Evolutionary conservation across 2,329 filamentous ascomycete species (phyloP).

Genomic region (Colletotrichum sp.): DNA sequence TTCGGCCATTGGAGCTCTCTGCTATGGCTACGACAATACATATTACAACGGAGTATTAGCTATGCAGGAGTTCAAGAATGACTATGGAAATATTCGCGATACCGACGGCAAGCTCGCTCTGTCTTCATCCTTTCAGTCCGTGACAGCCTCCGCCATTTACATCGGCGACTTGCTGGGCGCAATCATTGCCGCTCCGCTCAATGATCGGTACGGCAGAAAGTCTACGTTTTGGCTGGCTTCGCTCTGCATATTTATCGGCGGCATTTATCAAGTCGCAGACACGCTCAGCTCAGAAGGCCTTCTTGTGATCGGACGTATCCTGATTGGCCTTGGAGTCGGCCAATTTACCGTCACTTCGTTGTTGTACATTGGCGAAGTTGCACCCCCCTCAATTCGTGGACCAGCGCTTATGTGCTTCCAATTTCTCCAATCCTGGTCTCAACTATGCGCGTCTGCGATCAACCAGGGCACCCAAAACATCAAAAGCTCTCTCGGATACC

Average conservation of each 20-base stretch:
- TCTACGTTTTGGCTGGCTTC: neutral
- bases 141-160: constrained; percentile 12
- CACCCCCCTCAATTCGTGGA: constrained; percentile 23
- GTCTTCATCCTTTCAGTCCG: neutral
- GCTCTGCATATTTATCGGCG: neutral
- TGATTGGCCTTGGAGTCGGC: neutral
- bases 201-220: neutral
- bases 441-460: constrained; percentile 25
- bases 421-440: constrained; percentile 27
- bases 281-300: neutral
- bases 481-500: neutral
- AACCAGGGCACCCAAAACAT: constrained; percentile 22
- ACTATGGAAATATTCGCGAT: constrained; percentile 28
- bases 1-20: neutral
- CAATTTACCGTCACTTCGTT: neutral
- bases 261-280: neutral
- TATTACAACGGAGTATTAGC: constrained; percentile 27
- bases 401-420: constrained; percentile 30
- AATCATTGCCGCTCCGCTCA: neutral
- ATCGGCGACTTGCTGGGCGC: neutral
- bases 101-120: constrained; percentile 19
- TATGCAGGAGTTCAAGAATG: constrained; percentile 31
- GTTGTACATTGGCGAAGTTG: constrained; percentile 1
- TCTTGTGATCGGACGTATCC: neutral
- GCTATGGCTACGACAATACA: constrained; percentile 27